These are phyloP conservation scores for Penicillium thymicola DNA, from an alignment of 2,329 filamentous ascomycete species.

Conservation along the genomic window DNA sequence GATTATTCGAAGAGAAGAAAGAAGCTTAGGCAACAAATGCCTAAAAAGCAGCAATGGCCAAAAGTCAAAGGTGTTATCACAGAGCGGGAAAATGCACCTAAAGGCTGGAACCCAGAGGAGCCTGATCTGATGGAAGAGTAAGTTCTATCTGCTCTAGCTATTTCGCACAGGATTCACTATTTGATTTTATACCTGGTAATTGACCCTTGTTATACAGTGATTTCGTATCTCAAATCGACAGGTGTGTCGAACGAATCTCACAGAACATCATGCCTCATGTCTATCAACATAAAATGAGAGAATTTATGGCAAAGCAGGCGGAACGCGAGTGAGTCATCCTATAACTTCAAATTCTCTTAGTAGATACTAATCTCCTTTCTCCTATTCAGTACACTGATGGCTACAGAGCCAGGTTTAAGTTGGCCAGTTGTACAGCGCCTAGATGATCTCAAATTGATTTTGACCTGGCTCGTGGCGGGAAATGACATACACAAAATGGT, in stretches of 20 bases:
- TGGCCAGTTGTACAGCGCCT: not conserved
- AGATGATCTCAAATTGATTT: not conserved
- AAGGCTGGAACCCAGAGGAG: not conserved
- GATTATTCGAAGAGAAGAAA: not conserved
- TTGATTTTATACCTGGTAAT: not conserved
- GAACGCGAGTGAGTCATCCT: not conserved
- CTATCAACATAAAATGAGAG: not conserved
- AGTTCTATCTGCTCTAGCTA: not conserved
- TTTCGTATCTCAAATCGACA: not conserved
- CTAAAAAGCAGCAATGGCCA: not conserved
- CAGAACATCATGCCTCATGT: slow-evolving; percentile 5
- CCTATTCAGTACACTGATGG: not conserved
- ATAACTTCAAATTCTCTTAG: not conserved
- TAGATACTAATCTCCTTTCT: not conserved
- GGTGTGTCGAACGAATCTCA: not conserved
- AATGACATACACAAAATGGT: not conserved
- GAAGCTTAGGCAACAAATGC: not conserved
- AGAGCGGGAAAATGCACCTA: not conserved
- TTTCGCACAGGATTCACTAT: not conserved
- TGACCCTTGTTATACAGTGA: not conserved
- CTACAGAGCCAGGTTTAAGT: not conserved
- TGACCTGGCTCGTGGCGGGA: not conserved
- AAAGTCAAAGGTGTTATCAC: not conserved
- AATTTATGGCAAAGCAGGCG: not conserved
- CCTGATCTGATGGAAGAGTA: not conserved